Evolutionary conservation across 129 eudicot genomes (phyloP), one percentile per base, ranked within the genome.

Genomic region (Mikania micrantha): DNA sequence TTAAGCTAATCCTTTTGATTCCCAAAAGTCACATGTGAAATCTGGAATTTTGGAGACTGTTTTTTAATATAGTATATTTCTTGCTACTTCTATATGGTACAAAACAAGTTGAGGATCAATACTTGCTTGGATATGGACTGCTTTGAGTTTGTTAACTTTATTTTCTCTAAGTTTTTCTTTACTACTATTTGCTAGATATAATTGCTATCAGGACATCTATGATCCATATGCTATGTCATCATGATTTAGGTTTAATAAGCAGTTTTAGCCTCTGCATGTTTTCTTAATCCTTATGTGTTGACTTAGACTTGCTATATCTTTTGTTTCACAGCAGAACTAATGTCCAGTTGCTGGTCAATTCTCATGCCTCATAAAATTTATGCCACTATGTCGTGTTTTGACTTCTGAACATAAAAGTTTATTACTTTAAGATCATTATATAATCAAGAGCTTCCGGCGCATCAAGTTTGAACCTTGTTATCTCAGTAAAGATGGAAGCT

Each of bases 401-500:
- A 50, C 44, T 70, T 70, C 36, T 70, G 72, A 50, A 41, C 38
- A 53, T 61, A 29, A 69, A 69, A 19, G 62, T 48, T 29, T 28
- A 12, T 58, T 50, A 34, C 28, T 42, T 40, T 56, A 70, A 75
- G 27, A 45, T 75, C 78, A 19, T 48, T 19, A 35, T 52, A 60
- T 41, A 57, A 35, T 34, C 64, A 69, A 70, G 48, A 53, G 64
- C 40, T 45, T 60, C 81, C 64, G 79, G 70, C n/a, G 65, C 36
- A 69, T 19, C 66, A 31, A 41, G 53, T 64, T 54, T 50, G 40
- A 75, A 36, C 74, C 39, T 19, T 38, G 66, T 31, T 61, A 39
- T 29, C 15, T 60, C 66, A 4, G 42, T 24, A 74, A 71, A 78
- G 34, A 84, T 85, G 94, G 96, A 89, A 71, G 79, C 67, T 53